phyloP scores from a whole-genome alignment of 2,329 filamentous ascomycete species.

The Aspergillus jensenii region DNA sequence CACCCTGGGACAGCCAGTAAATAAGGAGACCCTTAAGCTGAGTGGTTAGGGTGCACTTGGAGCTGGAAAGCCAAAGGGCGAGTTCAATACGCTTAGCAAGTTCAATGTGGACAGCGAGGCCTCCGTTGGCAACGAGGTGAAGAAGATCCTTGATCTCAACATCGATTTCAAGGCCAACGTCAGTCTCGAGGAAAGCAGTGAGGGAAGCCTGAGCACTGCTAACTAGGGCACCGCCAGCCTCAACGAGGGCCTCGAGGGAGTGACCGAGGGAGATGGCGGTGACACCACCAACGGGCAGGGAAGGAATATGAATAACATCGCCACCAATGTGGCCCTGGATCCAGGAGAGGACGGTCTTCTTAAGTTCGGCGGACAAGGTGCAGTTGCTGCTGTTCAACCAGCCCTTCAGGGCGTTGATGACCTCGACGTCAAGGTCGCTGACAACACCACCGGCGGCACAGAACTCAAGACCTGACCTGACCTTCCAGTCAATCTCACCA shows the following conservation, averaged over 20 bases:
- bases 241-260: slow-evolving; percentile 30
- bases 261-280: slow-evolving; percentile 34
- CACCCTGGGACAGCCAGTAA: slow-evolving; percentile 37
- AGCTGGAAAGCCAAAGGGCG: slow-evolving; percentile 32
- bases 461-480: slow-evolving; percentile 35
- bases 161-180: slow-evolving; percentile 26
- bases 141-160: slow-evolving; percentile 30
- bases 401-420: slow-evolving; percentile 31
- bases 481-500: slow-evolving; percentile 24
- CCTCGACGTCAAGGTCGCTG: slow-evolving; percentile 29
- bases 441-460: slow-evolving; percentile 36
- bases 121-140: slow-evolving; percentile 28
- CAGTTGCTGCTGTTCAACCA: slow-evolving; percentile 31
- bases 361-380: slow-evolving; percentile 28
- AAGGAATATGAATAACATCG: slow-evolving; percentile 29
- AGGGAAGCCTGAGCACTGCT: slow-evolving; percentile 30
- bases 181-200: slow-evolving; percentile 33
- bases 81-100: slow-evolving; percentile 31
- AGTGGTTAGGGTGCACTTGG: slow-evolving; percentile 33
- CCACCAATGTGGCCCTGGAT: slow-evolving; percentile 27
- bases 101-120: slow-evolving; percentile 27
- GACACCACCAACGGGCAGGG: slow-evolving; percentile 29
- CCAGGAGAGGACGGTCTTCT: slow-evolving; percentile 33
- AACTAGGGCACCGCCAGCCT: slow-evolving; percentile 29
- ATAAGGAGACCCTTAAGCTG: slow-evolving; percentile 38